Base-by-base conservation (phyloP, 306 rosid species). In the Dalbergia cultrata region DNA sequence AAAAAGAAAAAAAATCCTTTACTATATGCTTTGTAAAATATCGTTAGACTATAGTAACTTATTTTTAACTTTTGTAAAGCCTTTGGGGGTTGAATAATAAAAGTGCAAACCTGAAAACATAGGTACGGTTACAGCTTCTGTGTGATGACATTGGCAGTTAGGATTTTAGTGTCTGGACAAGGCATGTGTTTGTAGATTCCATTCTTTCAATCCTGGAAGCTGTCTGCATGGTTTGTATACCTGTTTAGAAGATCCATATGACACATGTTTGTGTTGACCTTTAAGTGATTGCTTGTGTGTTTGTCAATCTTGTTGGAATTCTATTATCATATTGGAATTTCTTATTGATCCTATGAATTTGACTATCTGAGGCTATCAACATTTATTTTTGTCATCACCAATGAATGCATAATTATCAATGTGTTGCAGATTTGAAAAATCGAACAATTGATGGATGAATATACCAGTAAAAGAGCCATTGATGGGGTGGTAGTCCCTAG, bases 391-490 rank as follows among this genome's bases (percentile, higher is more conserved):
- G 52, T 64, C 9, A n/a, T 26, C 26, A 63, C 17, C n/a, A n/a
- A 54, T 5, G 8, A 26, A 54, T 54, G 26, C 60, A n/a, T n/a
- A 54, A n/a, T 54, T 47, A 47, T 47, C 67, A n/a, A 33, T 68
- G 17, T 87, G 56, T 86, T 86, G 63, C 88, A 89, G 97, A 85
- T 80, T 84, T 83, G 86, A 86, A 83, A 76, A 81, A 68, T 61
- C 21, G 70, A 34, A 14, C 54, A 37, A 83, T 75, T 72, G 89
- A 93, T 96, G 99, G 98, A 92, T 85, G 97, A 84, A 57, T 93
- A 80, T 86, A 88, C 96, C 21, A 88, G 98, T 77, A 96, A 92
- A 90, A 88, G 93, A 87, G 86, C 91, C 67, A 79, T 17, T 43
- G 80, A 87, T 52, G 89, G 91, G 76, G 80, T 90, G 67, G 84